These are phyloP conservation scores for Globisporangium recalcitrans DNA, from an alignment of 352 stramenopile species.

Conservation along the genomic window DNA sequence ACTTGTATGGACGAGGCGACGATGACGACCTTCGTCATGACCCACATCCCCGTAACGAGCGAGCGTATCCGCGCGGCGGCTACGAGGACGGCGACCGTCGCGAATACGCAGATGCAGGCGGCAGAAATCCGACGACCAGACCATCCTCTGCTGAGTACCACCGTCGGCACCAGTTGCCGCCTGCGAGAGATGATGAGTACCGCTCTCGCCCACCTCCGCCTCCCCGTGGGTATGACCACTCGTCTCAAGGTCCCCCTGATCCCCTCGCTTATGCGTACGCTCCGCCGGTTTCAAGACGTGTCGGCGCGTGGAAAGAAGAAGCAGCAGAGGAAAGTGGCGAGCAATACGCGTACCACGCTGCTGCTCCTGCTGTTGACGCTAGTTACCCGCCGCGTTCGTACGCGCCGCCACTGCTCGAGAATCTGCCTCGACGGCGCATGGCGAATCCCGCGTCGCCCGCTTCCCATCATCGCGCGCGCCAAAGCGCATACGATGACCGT, in stretches of 20 bases:
- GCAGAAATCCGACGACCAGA: not conserved
- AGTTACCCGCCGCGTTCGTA: constrained; percentile 1
- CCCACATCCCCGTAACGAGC: not conserved
- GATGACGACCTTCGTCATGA: not conserved
- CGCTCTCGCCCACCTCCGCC: not conserved
- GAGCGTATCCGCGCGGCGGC: not conserved
- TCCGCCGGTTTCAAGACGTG: not conserved
- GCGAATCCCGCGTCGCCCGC: not conserved
- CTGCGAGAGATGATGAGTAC: not conserved
- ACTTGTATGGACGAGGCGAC: not conserved
- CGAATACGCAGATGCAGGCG: not conserved
- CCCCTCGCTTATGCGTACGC: not conserved
- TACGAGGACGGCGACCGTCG: not conserved
- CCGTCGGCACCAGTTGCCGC: not conserved
- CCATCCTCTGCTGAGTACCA: not conserved
- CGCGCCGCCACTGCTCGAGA: not conserved
- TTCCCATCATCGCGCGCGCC: not conserved
- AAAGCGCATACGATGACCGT: not conserved
- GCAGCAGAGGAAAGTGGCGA: not conserved
- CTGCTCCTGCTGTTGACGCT: not conserved
- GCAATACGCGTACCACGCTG: not conserved
- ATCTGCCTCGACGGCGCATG: not conserved
- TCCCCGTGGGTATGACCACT: not conserved
- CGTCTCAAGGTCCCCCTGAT: not conserved
- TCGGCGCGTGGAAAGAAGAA: not conserved